Evolutionary conservation across 1,139 yeast genomes (phyloP).

Genomic region (Pichia sp.): DNA sequence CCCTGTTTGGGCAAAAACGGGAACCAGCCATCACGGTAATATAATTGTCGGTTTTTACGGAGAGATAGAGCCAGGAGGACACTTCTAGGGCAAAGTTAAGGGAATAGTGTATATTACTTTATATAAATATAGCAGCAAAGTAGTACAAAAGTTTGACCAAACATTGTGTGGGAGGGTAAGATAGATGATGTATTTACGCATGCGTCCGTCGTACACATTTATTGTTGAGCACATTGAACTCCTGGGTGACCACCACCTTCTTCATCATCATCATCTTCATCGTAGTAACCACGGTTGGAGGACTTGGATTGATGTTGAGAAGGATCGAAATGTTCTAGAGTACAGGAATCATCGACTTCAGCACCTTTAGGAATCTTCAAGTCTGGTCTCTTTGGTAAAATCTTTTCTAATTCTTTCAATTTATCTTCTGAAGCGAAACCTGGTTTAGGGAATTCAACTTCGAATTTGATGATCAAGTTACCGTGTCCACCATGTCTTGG

Average conservation of each 20-base stretch:
- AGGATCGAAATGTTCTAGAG: conserved; percentile 57
- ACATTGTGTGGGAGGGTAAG: not conserved
- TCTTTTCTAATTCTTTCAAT: conserved; percentile 53
- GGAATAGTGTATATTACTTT: conserved; percentile 1
- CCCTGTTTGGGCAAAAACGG: no score
- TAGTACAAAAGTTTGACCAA: not conserved
- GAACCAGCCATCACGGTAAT: not conserved
- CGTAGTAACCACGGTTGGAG: conserved; percentile 39
- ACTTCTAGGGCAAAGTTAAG: not conserved
- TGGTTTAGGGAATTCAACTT: conserved; percentile 61
- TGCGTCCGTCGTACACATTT: no score
- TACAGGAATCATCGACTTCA: conserved; percentile 73
- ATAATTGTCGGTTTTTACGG: no score
- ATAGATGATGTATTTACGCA: not conserved
- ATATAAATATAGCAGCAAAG: conserved; percentile 2
- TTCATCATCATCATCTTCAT: conserved; percentile 56
- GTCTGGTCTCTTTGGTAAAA: conserved; percentile 59
- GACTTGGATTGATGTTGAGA: conserved; percentile 42
- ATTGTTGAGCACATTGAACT: conserved; percentile 86
- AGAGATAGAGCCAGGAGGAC: no score
- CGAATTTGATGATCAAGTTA: conserved; percentile 63
- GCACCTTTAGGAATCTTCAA: conserved; percentile 53
- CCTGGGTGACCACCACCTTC: conserved; percentile 57
- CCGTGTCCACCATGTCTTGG: conserved; percentile 71
- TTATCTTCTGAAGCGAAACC: conserved; percentile 62